These are phyloP conservation scores for Quercus berberidifolia DNA, from an alignment of 306 rosid species.

Conservation along the genomic window DNA sequence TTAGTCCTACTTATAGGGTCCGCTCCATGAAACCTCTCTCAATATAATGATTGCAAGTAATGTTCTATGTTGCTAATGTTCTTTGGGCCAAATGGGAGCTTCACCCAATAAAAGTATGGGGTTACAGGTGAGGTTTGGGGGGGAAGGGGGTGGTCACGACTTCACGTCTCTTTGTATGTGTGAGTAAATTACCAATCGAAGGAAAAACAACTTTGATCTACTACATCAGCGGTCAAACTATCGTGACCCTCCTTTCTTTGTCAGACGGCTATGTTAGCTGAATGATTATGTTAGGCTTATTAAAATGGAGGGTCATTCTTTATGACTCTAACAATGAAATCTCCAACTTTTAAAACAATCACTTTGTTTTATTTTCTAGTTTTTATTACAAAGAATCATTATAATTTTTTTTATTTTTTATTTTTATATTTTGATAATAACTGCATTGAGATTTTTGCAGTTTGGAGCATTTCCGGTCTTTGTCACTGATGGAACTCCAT, in stretches of 20 bases:
- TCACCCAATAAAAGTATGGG: too few relatives aligned
- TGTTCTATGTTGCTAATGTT: too few relatives aligned
- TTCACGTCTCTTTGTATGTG: too few relatives aligned
- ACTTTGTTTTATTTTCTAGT: neutral
- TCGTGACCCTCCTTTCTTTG: neutral
- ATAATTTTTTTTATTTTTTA: neutral
- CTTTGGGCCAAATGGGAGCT: too few relatives aligned
- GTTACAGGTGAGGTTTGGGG: too few relatives aligned
- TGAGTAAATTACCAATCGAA: too few relatives aligned
- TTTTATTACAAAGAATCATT: neutral
- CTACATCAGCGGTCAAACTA: too few relatives aligned
- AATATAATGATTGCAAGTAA: too few relatives aligned
- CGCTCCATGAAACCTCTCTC: too few relatives aligned
- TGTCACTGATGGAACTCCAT: conserved; percentile 80
- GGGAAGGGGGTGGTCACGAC: too few relatives aligned
- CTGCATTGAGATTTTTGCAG: conserved; percentile 37
- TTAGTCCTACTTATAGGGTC: too few relatives aligned
- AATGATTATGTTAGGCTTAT: neutral
- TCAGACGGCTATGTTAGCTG: neutral
- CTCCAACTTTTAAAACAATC: neutral
- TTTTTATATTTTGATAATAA: neutral
- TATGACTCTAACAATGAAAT: neutral
- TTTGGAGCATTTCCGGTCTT: conserved; percentile 92
- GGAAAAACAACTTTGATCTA: too few relatives aligned
- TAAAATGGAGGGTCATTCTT: neutral